Evolutionary conservation across 192 early-diverging fungal genomes (phyloP).

Genomic region (Pilobolus umbonatus): DNA sequence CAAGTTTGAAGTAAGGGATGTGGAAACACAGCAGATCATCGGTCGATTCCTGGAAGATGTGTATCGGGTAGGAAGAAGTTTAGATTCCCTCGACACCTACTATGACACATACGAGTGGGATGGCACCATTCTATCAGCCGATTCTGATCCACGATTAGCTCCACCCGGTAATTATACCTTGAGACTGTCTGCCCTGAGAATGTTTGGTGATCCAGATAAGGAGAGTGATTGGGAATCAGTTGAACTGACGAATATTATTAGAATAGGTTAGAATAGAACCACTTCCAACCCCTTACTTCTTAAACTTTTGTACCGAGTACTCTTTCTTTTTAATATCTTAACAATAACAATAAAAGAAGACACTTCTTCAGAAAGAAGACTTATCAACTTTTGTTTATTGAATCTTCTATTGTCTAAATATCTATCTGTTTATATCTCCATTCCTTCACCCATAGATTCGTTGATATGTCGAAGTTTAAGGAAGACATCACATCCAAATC

Average conservation of each 20-base stretch:
- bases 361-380: too few species aligned
- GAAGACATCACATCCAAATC: conserved; percentile 92
- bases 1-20: conserved; percentile 23
- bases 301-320: too few species aligned
- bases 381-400: too few species aligned
- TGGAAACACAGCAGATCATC: conserved; percentile 20
- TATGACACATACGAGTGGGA: conserved; percentile 9
- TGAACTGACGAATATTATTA: too few species aligned
- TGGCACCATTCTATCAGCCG: conserved; percentile 14
- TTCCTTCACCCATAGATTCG: conserved; percentile 41
- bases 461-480: conserved; percentile 85
- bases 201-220: conserved; percentile 29
- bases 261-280: too few species aligned
- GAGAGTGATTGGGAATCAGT: conserved; percentile 19
- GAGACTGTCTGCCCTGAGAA: conserved; percentile 21
- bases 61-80: conserved; percentile 25
- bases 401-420: too few species aligned
- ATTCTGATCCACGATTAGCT: conserved; percentile 1
- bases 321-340: too few species aligned
- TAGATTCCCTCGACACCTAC: conserved; percentile 3
- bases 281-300: too few species aligned
- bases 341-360: too few species aligned
- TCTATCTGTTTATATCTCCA: conserved; percentile 50
- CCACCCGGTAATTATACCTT: conserved; percentile 24
- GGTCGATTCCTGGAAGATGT: conserved; percentile 12